Conservation (phyloP, 2,329 filamentous ascomycete species). For the Paecilomyces fulvus region DNA sequence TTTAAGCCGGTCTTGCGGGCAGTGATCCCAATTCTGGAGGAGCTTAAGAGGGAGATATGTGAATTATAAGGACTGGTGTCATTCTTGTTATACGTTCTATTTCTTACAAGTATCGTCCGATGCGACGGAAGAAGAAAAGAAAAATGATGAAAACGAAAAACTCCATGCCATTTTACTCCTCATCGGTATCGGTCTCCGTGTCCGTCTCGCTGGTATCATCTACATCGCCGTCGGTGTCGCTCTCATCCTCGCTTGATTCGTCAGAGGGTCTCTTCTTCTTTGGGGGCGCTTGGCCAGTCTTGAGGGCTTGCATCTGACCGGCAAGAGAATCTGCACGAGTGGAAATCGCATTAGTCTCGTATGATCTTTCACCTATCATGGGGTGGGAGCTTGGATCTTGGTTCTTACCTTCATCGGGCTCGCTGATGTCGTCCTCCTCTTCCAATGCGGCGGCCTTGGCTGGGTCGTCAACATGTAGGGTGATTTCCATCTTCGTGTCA, state of each 20-base stretch:
- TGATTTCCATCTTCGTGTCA: slow-evolving; percentile 85
- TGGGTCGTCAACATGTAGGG: slow-evolving; percentile 78
- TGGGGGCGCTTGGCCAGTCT: slow-evolving; percentile 54
- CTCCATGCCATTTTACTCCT: slow-evolving; percentile 40
- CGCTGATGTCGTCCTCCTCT: slow-evolving; percentile 90
- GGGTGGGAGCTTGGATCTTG: neutral
- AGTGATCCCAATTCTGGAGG: no score
- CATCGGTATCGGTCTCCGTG: slow-evolving; percentile 73
- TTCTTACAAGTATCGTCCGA: neutral
- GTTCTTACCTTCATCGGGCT: slow-evolving; percentile 87
- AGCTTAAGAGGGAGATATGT: neutral
- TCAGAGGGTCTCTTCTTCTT: slow-evolving; percentile 44
- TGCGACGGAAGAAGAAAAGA: neutral
- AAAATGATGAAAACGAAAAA: slow-evolving; percentile 1
- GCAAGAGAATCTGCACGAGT: slow-evolving; percentile 65
- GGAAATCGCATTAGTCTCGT: slow-evolving; percentile 2
- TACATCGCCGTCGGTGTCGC: slow-evolving; percentile 56
- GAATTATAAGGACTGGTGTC: neutral
- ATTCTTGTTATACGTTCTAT: neutral
- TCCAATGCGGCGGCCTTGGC: slow-evolving; percentile 72
- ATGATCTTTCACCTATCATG: neutral
- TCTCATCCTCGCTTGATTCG: slow-evolving; percentile 57
- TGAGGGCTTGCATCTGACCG: slow-evolving; percentile 81
- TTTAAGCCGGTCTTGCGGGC: no score
- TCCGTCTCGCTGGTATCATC: slow-evolving; percentile 50